Conservation (phyloP, 192 early-diverging fungal species). For the Diversispora epigaea region DNA sequence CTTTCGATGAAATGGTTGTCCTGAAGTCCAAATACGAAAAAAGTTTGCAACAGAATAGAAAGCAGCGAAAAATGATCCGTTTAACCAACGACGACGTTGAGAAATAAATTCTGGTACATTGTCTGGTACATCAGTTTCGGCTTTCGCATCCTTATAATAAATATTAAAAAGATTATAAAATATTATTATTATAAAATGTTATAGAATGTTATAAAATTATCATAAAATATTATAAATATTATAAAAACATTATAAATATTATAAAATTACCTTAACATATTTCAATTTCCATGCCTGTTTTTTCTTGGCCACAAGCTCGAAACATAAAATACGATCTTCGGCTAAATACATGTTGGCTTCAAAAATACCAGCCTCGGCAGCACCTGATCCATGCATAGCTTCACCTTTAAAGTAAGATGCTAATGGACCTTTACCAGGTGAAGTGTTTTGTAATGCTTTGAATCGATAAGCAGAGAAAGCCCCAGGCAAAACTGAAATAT, state of each 20-base stretch:
- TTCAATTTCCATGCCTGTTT: conserved; percentile 75
- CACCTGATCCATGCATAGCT: conserved; percentile 59
- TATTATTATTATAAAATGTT: not conserved
- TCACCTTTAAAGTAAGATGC: conserved; percentile 92
- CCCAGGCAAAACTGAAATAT: conserved; percentile 92
- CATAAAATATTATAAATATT: not conserved
- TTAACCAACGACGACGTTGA: conserved; percentile 91
- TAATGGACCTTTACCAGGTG: conserved; percentile 62
- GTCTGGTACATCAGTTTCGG: conserved; percentile 94
- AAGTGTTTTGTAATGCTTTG: conserved; percentile 72
- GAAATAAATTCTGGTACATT: conserved; percentile 85
- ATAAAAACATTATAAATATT: too few relatives aligned
- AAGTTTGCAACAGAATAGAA: conserved; percentile 78
- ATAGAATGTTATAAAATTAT: not conserved
- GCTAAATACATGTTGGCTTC: conserved; percentile 93
- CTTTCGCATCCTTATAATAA: conserved; percentile 57
- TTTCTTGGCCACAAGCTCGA: conserved; percentile 87
- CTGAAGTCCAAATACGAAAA: conserved; percentile 65
- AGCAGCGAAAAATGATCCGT: conserved; percentile 89
- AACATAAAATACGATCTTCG: conserved; percentile 92
- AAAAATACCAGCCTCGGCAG: conserved; percentile 63
- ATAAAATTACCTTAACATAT: conserved; percentile 70
- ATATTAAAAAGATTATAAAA: not conserved
- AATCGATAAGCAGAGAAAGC: conserved; percentile 97
- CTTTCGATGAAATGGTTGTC: conserved; percentile 68